Conservation (phyloP, 2,329 filamentous ascomycete genomes). For the Pseudocercospora fuligena region DNA sequence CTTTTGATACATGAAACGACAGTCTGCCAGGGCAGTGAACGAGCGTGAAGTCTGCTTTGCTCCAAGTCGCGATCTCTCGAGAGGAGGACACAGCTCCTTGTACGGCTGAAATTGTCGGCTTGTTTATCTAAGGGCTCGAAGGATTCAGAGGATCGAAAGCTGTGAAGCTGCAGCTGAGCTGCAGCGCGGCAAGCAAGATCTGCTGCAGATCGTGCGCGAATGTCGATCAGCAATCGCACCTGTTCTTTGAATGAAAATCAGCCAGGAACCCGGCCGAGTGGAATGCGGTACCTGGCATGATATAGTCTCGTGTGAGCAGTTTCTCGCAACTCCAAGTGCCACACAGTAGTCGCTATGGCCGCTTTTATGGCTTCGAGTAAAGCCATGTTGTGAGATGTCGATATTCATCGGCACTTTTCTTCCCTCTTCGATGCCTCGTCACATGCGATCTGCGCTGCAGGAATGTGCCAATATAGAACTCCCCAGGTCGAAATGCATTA, state of each 20-base stretch:
- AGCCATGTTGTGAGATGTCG: too few species aligned
- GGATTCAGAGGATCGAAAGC: conserved; percentile 1
- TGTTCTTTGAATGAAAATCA: not conserved
- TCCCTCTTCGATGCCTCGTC: not conserved
- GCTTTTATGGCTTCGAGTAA: too few species aligned
- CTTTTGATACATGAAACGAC: not conserved
- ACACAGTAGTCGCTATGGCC: too few species aligned
- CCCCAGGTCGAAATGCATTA: conserved; percentile 1
- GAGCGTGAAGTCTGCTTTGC: not conserved
- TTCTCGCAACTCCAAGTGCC: too few species aligned
- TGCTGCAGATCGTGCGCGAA: not conserved
- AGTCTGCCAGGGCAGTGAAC: not conserved
- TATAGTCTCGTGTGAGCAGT: too few species aligned
- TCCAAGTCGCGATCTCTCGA: not conserved
- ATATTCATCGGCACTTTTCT: too few species aligned
- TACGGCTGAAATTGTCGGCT: not conserved
- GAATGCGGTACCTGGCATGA: not conserved
- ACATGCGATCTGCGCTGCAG: conserved; percentile 4
- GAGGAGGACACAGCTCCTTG: not conserved
- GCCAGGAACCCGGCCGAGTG: not conserved
- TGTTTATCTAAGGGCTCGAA: not conserved
- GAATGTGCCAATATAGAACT: not conserved
- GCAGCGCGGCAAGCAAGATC: not conserved
- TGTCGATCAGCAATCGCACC: not conserved
- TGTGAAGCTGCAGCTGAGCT: not conserved